These are phyloP conservation scores for Lasiosphaeria miniovina DNA, from an alignment of 495 filamentous ascomycete species.

Conservation along the genomic window DNA sequence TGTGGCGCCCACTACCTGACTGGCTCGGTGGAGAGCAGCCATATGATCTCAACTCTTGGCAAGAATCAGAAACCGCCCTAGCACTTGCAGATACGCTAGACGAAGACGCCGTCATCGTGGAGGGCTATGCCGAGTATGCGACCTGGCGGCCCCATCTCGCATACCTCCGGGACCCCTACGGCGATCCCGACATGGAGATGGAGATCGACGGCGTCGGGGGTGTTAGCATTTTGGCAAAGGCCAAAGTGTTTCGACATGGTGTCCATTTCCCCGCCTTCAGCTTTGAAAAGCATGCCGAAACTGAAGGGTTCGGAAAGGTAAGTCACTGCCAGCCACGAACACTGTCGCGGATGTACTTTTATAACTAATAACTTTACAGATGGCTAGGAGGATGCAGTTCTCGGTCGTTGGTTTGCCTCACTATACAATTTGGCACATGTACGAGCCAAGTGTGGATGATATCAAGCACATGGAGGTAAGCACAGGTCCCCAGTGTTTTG, in stretches of 20 bases:
- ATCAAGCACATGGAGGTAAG: slow-evolving; percentile 89
- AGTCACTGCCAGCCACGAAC: slow-evolving; percentile 6
- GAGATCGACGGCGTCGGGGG: slow-evolving; percentile 97
- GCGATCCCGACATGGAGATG: slow-evolving; percentile 99
- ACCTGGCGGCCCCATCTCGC: slow-evolving; percentile 98
- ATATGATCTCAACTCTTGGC: slow-evolving; percentile 99
- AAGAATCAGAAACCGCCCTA: slow-evolving; percentile 95
- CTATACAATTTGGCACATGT: slow-evolving; percentile 99
- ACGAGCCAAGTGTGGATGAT: slow-evolving; percentile 96
- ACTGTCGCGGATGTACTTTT: neutral
- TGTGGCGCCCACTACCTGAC: slow-evolving; percentile 96
- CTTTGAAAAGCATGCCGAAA: slow-evolving; percentile 98
- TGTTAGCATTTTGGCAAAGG: slow-evolving; percentile 96
- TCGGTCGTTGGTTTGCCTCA: slow-evolving; percentile 97
- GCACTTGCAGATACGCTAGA: slow-evolving; percentile 92
- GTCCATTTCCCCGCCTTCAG: slow-evolving; percentile 98
- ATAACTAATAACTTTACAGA: slow-evolving; percentile 56
- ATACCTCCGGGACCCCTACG: slow-evolving; percentile 94
- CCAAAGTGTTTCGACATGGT: slow-evolving; percentile 86
- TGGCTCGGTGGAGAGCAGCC: slow-evolving; percentile 99
- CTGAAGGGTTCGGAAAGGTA: slow-evolving; percentile 98
- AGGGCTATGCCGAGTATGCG: slow-evolving; percentile 98
- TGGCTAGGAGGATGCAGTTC: slow-evolving; percentile 93
- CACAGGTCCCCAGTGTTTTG: slow-evolving; percentile 1
- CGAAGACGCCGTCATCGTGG: slow-evolving; percentile 98